Percentiles rank a stretch among this genome's conserved stretches.
Evolutionary conservation across 768 basidiomycete species (phyloP).

Genomic region (Termitomyces bulborhizus): DNA sequence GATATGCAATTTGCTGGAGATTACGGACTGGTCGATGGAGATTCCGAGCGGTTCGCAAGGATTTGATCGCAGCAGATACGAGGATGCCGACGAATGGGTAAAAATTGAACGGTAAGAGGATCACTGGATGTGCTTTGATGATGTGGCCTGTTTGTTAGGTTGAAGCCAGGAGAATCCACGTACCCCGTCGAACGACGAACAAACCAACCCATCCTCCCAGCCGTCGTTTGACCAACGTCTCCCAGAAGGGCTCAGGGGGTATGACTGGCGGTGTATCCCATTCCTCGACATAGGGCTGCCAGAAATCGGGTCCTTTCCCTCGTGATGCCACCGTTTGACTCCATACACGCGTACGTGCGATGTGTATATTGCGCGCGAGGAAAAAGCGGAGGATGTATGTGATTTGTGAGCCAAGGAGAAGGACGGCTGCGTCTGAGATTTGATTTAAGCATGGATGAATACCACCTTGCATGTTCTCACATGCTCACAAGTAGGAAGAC

Average conservation of each 20-base stretch:
- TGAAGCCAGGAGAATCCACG: slow-evolving; percentile 3
- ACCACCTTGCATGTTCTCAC: not conserved
- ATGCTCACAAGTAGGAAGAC: slow-evolving; percentile 55
- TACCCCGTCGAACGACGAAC: slow-evolving; percentile 44
- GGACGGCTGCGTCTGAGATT: slow-evolving; percentile 61
- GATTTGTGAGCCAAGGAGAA: slow-evolving; percentile 70
- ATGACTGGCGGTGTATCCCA: slow-evolving; percentile 57
- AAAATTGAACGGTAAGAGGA: slow-evolving; percentile 57
- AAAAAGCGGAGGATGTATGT: slow-evolving; percentile 77
- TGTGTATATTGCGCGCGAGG: slow-evolving; percentile 73
- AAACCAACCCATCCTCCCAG: slow-evolving; percentile 30
- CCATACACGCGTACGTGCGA: slow-evolving; percentile 74
- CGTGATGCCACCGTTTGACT: slow-evolving; percentile 80
- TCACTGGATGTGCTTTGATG: slow-evolving; percentile 26
- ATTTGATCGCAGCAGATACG: slow-evolving; percentile 58
- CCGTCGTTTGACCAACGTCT: slow-evolving; percentile 24
- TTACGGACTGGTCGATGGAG: slow-evolving; percentile 62
- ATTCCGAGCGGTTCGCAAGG: slow-evolving; percentile 58
- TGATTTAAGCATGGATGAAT: not conserved
- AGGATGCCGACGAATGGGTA: slow-evolving; percentile 66
- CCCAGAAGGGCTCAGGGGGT: slow-evolving; percentile 20
- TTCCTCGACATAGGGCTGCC: slow-evolving; percentile 79
- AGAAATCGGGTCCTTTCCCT: slow-evolving; percentile 78
- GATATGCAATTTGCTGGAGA: not conserved
- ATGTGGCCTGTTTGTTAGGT: not conserved